Evolutionary conservation across 495 filamentous ascomycete genomes (phyloP).

Genomic region (Daldinia vernicosa): DNA sequence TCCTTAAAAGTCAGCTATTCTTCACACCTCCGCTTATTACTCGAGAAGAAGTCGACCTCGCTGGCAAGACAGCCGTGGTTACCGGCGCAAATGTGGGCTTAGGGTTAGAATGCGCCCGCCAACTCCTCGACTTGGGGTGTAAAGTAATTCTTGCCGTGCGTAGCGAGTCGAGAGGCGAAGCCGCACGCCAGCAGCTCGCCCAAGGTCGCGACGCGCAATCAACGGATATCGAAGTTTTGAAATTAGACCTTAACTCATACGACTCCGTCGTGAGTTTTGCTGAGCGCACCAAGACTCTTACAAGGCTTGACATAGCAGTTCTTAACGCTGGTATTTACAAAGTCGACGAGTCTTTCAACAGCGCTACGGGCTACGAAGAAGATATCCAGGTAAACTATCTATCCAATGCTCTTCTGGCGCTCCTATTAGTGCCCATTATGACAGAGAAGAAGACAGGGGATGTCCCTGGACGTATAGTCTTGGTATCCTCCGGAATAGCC

Average conservation of each 20-base stretch:
- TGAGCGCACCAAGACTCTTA: conserved; percentile 43
- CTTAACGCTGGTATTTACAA: conserved; percentile 57
- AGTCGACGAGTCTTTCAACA: background rate
- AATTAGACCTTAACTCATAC: conserved; percentile 57
- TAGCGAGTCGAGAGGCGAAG: conserved; percentile 52
- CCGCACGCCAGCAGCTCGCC: conserved; percentile 39
- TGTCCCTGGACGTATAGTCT: conserved; percentile 44
- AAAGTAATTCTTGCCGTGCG: conserved; percentile 63
- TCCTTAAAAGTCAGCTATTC: conserved; percentile 11
- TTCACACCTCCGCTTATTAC: background rate
- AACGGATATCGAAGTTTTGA: conserved; percentile 55
- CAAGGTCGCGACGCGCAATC: background rate
- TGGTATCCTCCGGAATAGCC: conserved; percentile 48
- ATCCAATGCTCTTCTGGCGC: conserved; percentile 48
- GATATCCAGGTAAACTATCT: conserved; percentile 56
- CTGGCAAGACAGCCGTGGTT: conserved; percentile 51
- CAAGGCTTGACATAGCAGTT: conserved; percentile 53
- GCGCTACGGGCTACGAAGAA: conserved; percentile 48
- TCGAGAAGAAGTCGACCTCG: conserved; percentile 39
- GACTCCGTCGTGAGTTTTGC: conserved; percentile 51
- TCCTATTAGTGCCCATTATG: conserved; percentile 52
- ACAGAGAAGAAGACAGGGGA: conserved; percentile 43
- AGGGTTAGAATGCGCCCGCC: conserved; percentile 56
- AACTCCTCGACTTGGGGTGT: conserved; percentile 51
- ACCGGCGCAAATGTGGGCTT: conserved; percentile 63